These are phyloP conservation scores for Barnettozyma siamensis DNA, from an alignment of 805 yeast species.

Conservation along the genomic window DNA sequence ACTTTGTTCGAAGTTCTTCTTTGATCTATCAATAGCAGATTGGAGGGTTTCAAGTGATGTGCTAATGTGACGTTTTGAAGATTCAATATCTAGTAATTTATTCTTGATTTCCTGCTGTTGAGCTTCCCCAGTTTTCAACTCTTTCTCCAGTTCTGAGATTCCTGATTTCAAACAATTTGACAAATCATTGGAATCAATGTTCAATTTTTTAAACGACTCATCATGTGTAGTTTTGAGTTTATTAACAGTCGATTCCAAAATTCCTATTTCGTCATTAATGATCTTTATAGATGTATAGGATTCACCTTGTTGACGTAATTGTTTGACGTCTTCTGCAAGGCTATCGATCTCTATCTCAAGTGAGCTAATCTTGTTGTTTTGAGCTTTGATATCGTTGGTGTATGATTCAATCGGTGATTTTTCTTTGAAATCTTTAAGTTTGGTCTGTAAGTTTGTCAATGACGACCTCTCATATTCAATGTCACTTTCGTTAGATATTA, in stretches of 20 bases:
- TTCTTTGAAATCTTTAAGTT: conserved; percentile 28
- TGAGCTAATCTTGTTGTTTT: conserved; percentile 31
- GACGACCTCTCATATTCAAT: conserved; percentile 40
- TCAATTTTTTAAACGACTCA: conserved; percentile 17
- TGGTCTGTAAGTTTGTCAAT: conserved; percentile 33
- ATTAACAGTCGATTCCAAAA: conserved; percentile 27
- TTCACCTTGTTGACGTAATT: conserved; percentile 54
- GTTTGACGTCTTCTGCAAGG: conserved; percentile 42
- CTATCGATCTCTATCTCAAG: conserved; percentile 46
- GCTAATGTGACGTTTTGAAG: conserved; percentile 15
- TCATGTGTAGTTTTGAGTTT: conserved; percentile 26
- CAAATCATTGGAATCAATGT: conserved; percentile 15
- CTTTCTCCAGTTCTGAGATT: conserved; percentile 1
- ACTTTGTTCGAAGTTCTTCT: conserved; percentile 11
- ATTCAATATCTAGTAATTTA: conserved; percentile 17
- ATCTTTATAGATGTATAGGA: conserved; percentile 47
- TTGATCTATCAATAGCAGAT: conserved; percentile 8
- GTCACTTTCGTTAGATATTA: conserved; percentile 40
- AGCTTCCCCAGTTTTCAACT: neutral
- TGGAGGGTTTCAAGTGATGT: conserved; percentile 4
- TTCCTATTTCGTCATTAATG: conserved; percentile 33
- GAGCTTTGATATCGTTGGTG: conserved; percentile 30
- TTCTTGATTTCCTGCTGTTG: conserved; percentile 12
- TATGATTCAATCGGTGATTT: conserved; percentile 26
- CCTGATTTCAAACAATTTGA: conserved; percentile 12